Percentiles rank a stretch among this genome's conserved stretches.
These are phyloP conservation scores for Elongisporangium undulatum DNA, from an alignment of 352 stramenopile species.

Conservation along the genomic window DNA sequence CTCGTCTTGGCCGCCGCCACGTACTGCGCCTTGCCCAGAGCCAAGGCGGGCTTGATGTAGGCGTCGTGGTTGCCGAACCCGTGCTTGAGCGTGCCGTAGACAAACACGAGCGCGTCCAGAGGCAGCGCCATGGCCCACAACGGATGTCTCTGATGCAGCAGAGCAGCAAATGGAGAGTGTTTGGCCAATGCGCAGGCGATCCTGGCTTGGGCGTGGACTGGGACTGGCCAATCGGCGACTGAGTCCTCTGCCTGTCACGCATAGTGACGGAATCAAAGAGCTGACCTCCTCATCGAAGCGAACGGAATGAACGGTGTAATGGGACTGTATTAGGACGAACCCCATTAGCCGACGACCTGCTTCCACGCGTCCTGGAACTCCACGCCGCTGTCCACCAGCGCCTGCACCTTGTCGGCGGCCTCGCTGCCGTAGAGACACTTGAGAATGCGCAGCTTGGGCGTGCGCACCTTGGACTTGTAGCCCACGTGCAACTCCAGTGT, in stretches of 20 bases:
- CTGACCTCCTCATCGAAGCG: too few relatives aligned
- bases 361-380: slow-evolving; percentile 43
- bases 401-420: slow-evolving; percentile 29
- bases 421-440: slow-evolving; percentile 50
- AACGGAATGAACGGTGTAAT: too few relatives aligned
- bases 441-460: slow-evolving; percentile 44
- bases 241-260: too few relatives aligned
- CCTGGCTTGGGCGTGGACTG: too few relatives aligned
- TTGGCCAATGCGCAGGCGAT: too few relatives aligned
- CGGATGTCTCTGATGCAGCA: too few relatives aligned
- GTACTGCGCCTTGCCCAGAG: slow-evolving; percentile 43
- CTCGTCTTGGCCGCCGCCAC: slow-evolving; percentile 33
- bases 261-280: too few relatives aligned
- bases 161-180: too few relatives aligned
- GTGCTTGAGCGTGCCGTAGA: slow-evolving; percentile 80
- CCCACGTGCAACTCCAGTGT: slow-evolving; percentile 40
- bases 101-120: slow-evolving; percentile 55
- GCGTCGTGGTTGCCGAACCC: slow-evolving; percentile 65
- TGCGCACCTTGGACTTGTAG: slow-evolving; percentile 34
- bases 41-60: slow-evolving; percentile 53
- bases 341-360: slow-evolving; percentile 18
- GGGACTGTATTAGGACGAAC: too few relatives aligned
- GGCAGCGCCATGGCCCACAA: too few relatives aligned
- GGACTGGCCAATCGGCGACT: too few relatives aligned
- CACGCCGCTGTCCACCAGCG: slow-evolving; percentile 31